phyloP scores from a whole-genome alignment of 176 grass and related monocot species.

The Hsuehochloa calcarea region DNA sequence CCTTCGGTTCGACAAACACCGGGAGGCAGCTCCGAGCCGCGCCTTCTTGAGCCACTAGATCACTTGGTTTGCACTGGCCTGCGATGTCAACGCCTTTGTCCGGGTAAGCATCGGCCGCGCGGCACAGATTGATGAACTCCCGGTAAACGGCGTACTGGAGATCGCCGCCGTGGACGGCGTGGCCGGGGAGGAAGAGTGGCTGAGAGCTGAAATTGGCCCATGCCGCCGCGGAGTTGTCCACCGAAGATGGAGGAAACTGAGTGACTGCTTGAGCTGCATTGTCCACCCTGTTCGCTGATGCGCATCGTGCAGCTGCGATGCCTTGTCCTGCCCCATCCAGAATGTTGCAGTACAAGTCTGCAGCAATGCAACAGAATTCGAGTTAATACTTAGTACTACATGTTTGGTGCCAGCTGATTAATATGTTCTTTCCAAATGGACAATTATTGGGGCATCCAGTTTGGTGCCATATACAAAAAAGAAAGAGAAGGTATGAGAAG shows the following conservation, averaged over 20 bases:
- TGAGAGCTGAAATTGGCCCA: conserved; percentile 40
- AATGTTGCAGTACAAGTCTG: conserved; percentile 65
- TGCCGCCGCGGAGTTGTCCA: conserved; percentile 10
- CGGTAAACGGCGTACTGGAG: conserved; percentile 43
- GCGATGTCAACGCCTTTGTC: background rate
- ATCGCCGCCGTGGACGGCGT: background rate
- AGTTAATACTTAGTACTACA: conserved; percentile 10
- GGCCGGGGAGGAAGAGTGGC: conserved; percentile 20
- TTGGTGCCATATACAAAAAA: background rate
- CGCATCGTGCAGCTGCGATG: conserved; percentile 30
- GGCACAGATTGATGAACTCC: conserved; percentile 43
- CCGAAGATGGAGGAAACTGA: conserved; percentile 23
- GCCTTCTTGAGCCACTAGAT: conserved; percentile 11
- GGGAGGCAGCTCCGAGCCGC: conserved; percentile 30
- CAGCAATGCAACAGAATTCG: conserved; percentile 10
- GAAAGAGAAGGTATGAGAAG: background rate
- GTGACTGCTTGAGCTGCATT: conserved; percentile 11
- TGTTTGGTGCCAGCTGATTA: background rate
- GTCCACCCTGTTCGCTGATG: conserved; percentile 2
- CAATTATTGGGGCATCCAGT: background rate
- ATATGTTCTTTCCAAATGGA: background rate
- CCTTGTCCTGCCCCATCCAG: conserved; percentile 47
- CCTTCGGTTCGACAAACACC: conserved; percentile 39
- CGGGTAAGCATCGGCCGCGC: background rate
- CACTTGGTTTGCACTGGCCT: conserved; percentile 12